A percentile compares a stretch with the other conserved stretches of the same genome.
phyloP scores from a whole-genome alignment of 2,329 filamentous ascomycete species.

The Ambrosiella beaveri region DNA sequence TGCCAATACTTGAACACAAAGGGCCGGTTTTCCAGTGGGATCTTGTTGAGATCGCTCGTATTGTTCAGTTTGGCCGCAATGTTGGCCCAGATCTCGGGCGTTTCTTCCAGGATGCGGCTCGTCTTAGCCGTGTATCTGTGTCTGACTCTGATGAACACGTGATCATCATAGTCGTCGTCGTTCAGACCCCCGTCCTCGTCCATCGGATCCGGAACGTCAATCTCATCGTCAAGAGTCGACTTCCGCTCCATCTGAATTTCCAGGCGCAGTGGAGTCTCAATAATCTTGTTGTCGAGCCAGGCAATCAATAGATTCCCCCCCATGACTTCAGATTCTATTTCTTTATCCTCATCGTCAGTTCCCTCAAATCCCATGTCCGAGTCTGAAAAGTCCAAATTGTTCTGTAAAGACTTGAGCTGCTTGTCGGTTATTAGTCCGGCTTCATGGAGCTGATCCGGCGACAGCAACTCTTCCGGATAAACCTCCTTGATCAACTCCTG shows the following conservation, averaged over 20 bases:
- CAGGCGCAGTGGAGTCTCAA: neutral
- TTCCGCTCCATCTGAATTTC: neutral
- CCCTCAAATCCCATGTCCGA: neutral
- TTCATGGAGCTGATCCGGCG: neutral
- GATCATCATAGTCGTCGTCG: conserved; percentile 28
- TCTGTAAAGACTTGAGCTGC: neutral
- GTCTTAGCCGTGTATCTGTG: conserved; percentile 1
- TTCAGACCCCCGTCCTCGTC: conserved; percentile 1
- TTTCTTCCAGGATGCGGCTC: neutral
- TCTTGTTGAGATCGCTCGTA: conserved; percentile 39
- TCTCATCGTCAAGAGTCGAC: neutral
- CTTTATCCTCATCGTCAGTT: neutral
- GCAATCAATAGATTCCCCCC: no score
- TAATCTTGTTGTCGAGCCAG: conserved; percentile 5
- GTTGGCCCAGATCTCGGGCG: conserved; percentile 2
- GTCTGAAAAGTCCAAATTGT: neutral
- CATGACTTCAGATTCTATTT: neutral
- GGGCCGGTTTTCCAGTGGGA: conserved; percentile 38
- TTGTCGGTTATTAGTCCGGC: neutral
- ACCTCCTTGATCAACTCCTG: neutral
- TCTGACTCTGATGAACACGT: conserved; percentile 27
- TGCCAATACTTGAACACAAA: conserved; percentile 51
- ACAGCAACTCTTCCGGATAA: neutral
- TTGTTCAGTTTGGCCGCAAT: conserved; percentile 13
- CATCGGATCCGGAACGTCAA: conserved; percentile 1